A percentile compares a stretch with the other conserved stretches of the same genome.
Conservation (phyloP, 768 basidiomycete genomes). For the Boletellus emodensis region DNA sequence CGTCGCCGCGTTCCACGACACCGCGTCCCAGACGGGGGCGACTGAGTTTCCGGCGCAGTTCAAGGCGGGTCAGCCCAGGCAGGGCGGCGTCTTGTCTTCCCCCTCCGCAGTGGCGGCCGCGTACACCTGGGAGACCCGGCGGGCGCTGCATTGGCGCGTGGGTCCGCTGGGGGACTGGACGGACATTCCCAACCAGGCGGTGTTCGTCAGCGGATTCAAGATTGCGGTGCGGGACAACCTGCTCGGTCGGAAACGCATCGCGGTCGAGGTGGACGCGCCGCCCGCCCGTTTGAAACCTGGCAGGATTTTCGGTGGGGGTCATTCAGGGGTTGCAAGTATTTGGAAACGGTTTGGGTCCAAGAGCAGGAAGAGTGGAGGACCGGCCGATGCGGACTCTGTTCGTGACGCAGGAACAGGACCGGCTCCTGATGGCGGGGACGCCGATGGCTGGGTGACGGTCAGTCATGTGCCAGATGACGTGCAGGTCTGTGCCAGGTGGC, state of each 20-base stretch:
- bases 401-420: too few relatives aligned
- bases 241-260: conserved; percentile 4
- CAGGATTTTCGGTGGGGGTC: background rate
- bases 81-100: background rate
- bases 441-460: background rate
- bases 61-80: conserved; percentile 1
- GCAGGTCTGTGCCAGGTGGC: background rate
- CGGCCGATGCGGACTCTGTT: too few relatives aligned
- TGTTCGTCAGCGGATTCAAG: conserved; percentile 24
- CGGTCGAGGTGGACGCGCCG: background rate
- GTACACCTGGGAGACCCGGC: conserved; percentile 13
- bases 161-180: background rate
- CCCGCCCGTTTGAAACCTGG: background rate
- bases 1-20: too few relatives aligned
- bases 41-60: conserved; percentile 4
- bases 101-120: background rate
- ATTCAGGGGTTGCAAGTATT: background rate
- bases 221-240: conserved; percentile 7
- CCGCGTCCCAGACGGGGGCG: too few relatives aligned
- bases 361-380: background rate
- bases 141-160: conserved; percentile 7
- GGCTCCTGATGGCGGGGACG: background rate
- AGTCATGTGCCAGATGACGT: conserved; percentile 1
- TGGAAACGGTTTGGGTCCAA: conserved; percentile 2
- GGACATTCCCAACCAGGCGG: conserved; percentile 9